Evolutionary conservation across 495 filamentous ascomycete species (phyloP).

Genomic region (Xylaria cubensis): DNA sequence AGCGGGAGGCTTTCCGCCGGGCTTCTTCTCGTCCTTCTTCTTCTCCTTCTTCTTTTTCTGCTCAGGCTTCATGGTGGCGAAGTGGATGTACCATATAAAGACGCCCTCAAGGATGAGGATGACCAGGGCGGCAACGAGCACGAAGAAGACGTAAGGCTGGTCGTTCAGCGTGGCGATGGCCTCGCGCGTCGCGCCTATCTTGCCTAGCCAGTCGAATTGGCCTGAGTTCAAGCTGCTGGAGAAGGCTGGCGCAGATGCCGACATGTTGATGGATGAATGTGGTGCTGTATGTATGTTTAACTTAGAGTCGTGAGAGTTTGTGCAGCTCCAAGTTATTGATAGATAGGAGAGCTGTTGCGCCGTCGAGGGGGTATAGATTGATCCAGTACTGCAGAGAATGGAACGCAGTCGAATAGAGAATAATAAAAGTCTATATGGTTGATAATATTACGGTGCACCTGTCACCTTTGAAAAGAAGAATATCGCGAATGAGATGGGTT

Average conservation of each 20-base stretch:
- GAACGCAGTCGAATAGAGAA: neutral
- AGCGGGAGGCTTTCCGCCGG: conserved; percentile 37
- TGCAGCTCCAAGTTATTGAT: neutral
- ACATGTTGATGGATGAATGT: conserved; percentile 14
- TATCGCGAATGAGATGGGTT: neutral
- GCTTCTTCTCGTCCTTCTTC: conserved; percentile 41
- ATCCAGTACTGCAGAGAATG: conserved; percentile 20
- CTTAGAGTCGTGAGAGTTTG: neutral
- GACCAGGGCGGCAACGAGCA: conserved; percentile 55
- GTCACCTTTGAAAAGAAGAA: conserved; percentile 37
- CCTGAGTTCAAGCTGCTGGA: conserved; percentile 33
- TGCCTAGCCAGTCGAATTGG: conserved; percentile 57
- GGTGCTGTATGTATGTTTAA: neutral
- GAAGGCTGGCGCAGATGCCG: neutral
- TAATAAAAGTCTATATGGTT: conserved; percentile 22
- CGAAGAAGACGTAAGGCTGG: conserved; percentile 59
- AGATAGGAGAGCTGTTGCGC: neutral
- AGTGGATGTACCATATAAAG: conserved; percentile 59
- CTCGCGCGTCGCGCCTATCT: conserved; percentile 54
- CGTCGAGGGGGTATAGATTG: conserved; percentile 19
- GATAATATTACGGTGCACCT: conserved; percentile 41
- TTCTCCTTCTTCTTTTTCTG: conserved; percentile 56
- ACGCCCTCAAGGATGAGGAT: conserved; percentile 48
- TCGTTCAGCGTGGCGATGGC: conserved; percentile 60
- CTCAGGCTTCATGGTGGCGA: conserved; percentile 58